Evolutionary conservation across 495 filamentous ascomycete genomes (phyloP), one percentile per base, ranked within the genome.

Genomic region (Cairneyella variabilis): DNA sequence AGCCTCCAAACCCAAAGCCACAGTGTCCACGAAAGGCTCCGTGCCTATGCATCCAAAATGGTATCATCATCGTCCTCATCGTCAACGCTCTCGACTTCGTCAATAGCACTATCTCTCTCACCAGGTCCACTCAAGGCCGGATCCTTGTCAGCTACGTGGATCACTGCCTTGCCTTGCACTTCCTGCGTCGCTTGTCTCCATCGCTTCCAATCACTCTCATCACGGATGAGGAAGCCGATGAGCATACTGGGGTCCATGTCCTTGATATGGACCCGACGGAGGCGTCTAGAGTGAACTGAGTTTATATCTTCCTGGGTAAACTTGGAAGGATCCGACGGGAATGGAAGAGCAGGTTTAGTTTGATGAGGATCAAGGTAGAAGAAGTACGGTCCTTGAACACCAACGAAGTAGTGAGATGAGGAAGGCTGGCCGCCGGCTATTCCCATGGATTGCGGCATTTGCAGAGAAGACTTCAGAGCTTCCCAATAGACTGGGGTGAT

Each of bases 221-320:
- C 77, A 26, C 75, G 76, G 53, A 99, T 91, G 4, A 99, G 72
- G 60, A 99, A 97, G n/a, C 87, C 95, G 49, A 99, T 88, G 25
- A 99, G 73, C 95, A 99, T 99, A 67, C 91, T 96, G 7, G 95
- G 95, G 62, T 99, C 95, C 90, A 97, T 92, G 51, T 97, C 93
- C 52, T 83, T 81, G 28, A 97, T 76, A 51, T 91, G 85, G 23
- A 99, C 74, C 38, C 89, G 76, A 26, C 93, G 82, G 17, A 97
- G 62, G 28, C 95, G 82, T 41, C 87, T 79, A 2, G 91, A 97
- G 66, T 99, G 91, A 64, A 90, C 97, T 2, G 83, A 85, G 60
- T 86, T 83, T 11, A 95, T 57, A 30, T 97, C 91, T 53, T 88
- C 86, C 26, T 68, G 45, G 0, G 82, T 83, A 62, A 89, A 90